Conservation (phyloP, 495 filamentous ascomycete genomes). For the Aspergillus biplanus region DNA sequence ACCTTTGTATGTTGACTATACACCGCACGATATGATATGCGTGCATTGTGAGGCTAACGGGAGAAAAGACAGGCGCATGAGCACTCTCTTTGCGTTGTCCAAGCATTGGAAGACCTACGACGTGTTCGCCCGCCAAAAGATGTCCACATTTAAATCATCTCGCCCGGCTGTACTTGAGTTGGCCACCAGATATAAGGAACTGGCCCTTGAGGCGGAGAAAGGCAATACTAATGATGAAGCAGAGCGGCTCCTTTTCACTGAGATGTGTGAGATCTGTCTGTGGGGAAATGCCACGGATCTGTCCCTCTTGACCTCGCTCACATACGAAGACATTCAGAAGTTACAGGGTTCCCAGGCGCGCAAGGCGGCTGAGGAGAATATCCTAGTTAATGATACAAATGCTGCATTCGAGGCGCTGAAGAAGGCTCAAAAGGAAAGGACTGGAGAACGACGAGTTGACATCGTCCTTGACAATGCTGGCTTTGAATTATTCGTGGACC, state of each 20-base stretch:
- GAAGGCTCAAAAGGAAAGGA: conserved; percentile 55
- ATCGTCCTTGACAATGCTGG: conserved; percentile 96
- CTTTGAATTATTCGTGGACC: conserved; percentile 94
- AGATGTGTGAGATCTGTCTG: conserved; percentile 96
- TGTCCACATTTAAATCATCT: conserved; percentile 89
- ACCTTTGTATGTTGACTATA: conserved; percentile 72
- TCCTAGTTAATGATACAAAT: conserved; percentile 80
- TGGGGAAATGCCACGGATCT: conserved; percentile 98
- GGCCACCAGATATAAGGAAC: conserved; percentile 70
- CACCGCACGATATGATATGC: neutral
- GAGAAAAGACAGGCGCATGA: conserved; percentile 64
- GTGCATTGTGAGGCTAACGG: conserved; percentile 24
- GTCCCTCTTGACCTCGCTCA: conserved; percentile 84
- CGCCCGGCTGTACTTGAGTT: conserved; percentile 90
- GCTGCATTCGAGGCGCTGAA: conserved; percentile 72
- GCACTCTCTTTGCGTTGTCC: conserved; percentile 74
- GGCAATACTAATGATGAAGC: conserved; percentile 62
- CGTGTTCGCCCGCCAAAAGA: conserved; percentile 89
- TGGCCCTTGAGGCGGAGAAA: conserved; percentile 59
- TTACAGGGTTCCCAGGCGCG: conserved; percentile 86
- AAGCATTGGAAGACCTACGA: conserved; percentile 91
- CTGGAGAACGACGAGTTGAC: conserved; percentile 70
- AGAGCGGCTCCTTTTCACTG: conserved; percentile 77
- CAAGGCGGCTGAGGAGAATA: conserved; percentile 83
- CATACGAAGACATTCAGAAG: conserved; percentile 95